Evolutionary conservation across 139 green algal genomes (phyloP).

Genomic region (Deuterostichococcus epilithicus): DNA sequence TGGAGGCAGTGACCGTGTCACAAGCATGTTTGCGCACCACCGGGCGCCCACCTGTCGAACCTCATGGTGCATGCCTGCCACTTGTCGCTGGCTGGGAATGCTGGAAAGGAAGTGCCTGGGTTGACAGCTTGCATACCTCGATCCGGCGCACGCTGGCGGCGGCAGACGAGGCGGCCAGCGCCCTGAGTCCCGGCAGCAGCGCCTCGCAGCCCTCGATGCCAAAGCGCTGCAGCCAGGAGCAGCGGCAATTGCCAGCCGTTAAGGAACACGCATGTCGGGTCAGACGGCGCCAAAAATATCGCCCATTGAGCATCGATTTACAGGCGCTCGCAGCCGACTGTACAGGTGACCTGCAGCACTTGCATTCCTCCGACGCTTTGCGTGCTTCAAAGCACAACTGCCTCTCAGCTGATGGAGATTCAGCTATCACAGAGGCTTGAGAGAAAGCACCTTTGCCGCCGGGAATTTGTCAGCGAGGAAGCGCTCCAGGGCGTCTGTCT

Average conservation of each 20-base stretch:
- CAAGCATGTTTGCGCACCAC: too few species aligned
- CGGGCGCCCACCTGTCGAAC: too few species aligned
- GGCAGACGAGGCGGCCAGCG: conserved; percentile 28
- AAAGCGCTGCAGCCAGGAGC: conserved; percentile 35
- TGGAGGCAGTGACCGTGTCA: too few species aligned
- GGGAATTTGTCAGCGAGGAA: conserved; percentile 59
- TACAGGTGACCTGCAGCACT: neutral
- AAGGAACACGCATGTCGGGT: neutral
- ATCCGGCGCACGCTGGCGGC: conserved; percentile 36
- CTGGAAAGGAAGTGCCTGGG: too few species aligned
- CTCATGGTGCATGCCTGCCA: too few species aligned
- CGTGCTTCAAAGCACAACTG: neutral
- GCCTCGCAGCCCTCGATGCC: conserved; percentile 64
- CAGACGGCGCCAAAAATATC: neutral
- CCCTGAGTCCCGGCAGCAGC: conserved; percentile 44
- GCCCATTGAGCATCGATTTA: neutral
- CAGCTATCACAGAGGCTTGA: neutral
- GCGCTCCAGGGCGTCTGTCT: conserved; percentile 47
- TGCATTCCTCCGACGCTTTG: neutral
- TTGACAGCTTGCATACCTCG: conserved; percentile 23
- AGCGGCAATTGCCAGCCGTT: too few species aligned
- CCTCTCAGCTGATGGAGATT: neutral
- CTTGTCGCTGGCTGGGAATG: too few species aligned
- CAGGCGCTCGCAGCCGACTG: neutral
- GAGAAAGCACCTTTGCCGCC: conserved; percentile 35